phyloP scores from a whole-genome alignment of 257 asterid genomes.

The Striga asiatica region DNA sequence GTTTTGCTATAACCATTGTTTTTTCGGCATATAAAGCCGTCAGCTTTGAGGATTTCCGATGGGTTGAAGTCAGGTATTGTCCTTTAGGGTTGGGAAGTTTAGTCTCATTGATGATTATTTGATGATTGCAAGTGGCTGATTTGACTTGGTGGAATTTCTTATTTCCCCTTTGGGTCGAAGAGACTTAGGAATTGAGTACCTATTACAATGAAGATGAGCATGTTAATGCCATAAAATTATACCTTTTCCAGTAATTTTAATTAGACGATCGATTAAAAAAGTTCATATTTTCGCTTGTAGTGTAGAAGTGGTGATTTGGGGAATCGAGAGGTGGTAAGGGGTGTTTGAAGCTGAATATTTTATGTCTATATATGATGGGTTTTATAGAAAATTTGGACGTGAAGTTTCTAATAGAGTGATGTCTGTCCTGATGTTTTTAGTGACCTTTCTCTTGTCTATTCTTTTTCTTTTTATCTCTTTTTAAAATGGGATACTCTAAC shows the following conservation, averaged over 20 bases:
- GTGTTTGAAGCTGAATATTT: background rate
- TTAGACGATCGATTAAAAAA: background rate
- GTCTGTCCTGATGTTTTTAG: background rate
- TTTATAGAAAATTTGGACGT: background rate
- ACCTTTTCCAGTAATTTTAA: background rate
- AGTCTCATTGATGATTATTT: background rate
- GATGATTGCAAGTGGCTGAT: background rate
- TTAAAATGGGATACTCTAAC: no score
- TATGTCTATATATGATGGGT: background rate
- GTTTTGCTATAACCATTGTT: background rate
- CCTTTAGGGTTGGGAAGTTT: no score
- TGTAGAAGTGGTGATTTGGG: background rate
- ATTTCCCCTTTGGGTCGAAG: background rate
- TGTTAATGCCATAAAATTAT: background rate
- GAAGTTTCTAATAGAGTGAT: background rate
- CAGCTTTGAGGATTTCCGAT: background rate
- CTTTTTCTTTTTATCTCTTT: no score
- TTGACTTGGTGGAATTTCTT: no score
- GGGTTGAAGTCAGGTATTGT: background rate
- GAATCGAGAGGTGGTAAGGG: background rate
- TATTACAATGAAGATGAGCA: background rate
- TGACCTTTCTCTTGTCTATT: background rate
- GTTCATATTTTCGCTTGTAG: background rate
- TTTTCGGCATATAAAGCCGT: background rate
- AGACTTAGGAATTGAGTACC: background rate